Percentiles rank a stretch among this genome's conserved stretches.
Evolutionary conservation across 345 rosid species (phyloP).

Genomic region (Eucalyptus rudis): DNA sequence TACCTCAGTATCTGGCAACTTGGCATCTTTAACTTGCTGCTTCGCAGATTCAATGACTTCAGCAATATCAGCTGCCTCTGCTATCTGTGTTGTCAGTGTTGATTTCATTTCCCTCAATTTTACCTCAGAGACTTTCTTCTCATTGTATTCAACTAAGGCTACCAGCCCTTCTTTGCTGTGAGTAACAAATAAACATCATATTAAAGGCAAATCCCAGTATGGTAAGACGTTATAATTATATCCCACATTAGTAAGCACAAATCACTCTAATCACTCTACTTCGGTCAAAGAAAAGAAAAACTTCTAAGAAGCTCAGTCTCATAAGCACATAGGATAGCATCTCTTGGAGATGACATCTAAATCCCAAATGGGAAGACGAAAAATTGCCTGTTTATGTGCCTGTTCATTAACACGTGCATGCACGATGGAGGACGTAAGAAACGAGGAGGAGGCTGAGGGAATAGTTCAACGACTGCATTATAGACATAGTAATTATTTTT

Average conservation of each 20-base stretch:
- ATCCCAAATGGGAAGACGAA: not conserved
- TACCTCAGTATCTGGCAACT: slow-evolving; percentile 64
- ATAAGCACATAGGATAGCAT: not conserved
- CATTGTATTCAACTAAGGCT: slow-evolving; percentile 84
- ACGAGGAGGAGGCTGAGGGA: not conserved
- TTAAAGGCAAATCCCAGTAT: not conserved
- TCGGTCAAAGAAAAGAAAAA: not conserved
- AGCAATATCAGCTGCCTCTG: slow-evolving; percentile 56
- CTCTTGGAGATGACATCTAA: not conserved
- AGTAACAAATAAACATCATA: not conserved
- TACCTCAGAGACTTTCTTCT: slow-evolving; percentile 85
- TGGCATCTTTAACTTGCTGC: slow-evolving; percentile 73
- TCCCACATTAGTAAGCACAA: not conserved
- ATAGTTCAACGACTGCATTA: not conserved
- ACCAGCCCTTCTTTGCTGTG: slow-evolving; percentile 80
- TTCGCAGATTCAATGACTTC: slow-evolving; percentile 83
- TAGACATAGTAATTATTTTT: not conserved
- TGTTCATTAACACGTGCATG: not conserved
- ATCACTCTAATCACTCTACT: not conserved
- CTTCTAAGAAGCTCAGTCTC: not conserved
- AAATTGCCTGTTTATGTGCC: not conserved
- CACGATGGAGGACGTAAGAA: not conserved
- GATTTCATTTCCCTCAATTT: slow-evolving; percentile 84
- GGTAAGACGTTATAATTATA: not conserved
- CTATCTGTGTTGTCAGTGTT: slow-evolving; percentile 67